Base-by-base conservation (phyloP, 805 yeast species). In the Blastobotrys terrestris region DNA sequence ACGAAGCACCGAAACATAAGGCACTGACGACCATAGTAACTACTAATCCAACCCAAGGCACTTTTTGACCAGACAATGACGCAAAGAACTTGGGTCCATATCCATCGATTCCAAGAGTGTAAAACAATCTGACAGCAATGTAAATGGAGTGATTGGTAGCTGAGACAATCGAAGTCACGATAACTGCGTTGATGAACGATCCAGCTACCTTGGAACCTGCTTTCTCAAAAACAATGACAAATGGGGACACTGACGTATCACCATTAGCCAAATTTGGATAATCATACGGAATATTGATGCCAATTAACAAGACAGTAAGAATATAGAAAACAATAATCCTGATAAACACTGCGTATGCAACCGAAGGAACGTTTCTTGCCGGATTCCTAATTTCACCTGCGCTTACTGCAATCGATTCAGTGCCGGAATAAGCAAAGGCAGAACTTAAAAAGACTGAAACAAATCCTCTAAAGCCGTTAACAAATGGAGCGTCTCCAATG, bases 361-460 rank as follows among this genome's bases (percentile, higher is more conserved):
- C 85, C 22, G 68, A 69, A 5, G 87, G 86, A 54, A 82, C 73
- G 3, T 83, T 79, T 50, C 70, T 72, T 42, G 75, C 66, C 2
- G 87, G 87, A 58, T 82, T 80, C 59, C 77, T 75, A 2, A 83
- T 72, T 59, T 82, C 87, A 26, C 82, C 80, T 0, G 86, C 85
- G 42, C 81, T 75, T 35, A 82, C 68, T 14, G 84, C 83, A 26
- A 79, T 75, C 7, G 77, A 68, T 59, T 80, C 85, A 1, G 80
- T 75, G 5, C 85, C 85, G 3, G 80, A 74, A 55, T 78, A 80
- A 50, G 80, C 79, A 31, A 80, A 77, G 11, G 81, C 75, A 0
- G 83, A 82, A 57, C 77, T 79, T 2, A 80, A 82, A 59, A 80
- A 79, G 1, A 78, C 74, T 52, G 73, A 74, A 0, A 80, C 85